phyloP scores from a whole-genome alignment of 192 early-diverging fungal genomes.

The Spinellus fusiger region DNA sequence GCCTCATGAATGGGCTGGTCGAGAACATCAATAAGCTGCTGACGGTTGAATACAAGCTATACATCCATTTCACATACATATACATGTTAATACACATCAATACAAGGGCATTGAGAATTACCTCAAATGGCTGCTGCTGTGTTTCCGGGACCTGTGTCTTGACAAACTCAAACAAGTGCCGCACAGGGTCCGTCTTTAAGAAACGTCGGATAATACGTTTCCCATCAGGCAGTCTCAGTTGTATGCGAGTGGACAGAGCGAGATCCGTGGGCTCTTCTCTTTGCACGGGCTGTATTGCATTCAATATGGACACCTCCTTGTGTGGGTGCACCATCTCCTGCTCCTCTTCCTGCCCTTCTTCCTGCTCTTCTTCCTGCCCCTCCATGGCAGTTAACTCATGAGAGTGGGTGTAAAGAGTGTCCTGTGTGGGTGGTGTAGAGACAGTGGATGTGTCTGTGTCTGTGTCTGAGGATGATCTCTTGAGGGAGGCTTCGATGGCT shows the following conservation, averaged over 20 bases:
- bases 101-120: constrained; percentile 20
- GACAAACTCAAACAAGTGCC: constrained; percentile 76
- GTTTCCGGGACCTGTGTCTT: constrained; percentile 68
- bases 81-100: neutral
- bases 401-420: neutral
- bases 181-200: constrained; percentile 64
- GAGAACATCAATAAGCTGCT: constrained; percentile 56
- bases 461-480: constrained; percentile 23
- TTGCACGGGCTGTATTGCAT: constrained; percentile 37
- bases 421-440: neutral
- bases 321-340: neutral
- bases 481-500: constrained; percentile 74
- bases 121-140: constrained; percentile 61
- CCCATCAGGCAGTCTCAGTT: constrained; percentile 81
- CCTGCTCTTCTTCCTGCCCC: constrained; percentile 10
- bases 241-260: constrained; percentile 66
- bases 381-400: neutral
- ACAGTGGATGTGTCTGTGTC: no score
- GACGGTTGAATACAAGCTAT: constrained; percentile 64
- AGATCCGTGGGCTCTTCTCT: constrained; percentile 44
- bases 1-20: constrained; percentile 70
- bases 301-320: constrained; percentile 34
- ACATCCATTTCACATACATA: constrained; percentile 2
- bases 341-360: constrained; percentile 19
- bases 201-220: constrained; percentile 72